Evolutionary conservation across 306 rosid genomes (phyloP), one percentile per base, ranked within the genome.

Genomic region (Datisca glomerata): DNA sequence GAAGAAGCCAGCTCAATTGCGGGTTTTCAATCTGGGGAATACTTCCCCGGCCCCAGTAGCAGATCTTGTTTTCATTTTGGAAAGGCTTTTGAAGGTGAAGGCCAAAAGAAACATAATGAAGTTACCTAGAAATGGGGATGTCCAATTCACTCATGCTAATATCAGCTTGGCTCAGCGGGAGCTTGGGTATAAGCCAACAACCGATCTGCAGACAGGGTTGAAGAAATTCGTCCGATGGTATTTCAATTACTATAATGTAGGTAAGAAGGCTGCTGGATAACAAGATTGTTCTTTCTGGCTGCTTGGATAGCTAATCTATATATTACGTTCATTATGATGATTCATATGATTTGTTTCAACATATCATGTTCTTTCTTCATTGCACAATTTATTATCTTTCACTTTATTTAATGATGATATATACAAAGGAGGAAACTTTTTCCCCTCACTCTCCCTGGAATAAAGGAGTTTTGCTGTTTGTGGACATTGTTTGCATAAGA

Each of bases 221-320:
- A 87, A 87, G 85, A 87, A 82, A 63, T 87, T 87, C 5, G 96
- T 87, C n/a, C 61, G 87, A 63, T 87, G 96, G 96, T 82, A 87
- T 49, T 59, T 82, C 61, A 76, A 52, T 71, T 87, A 76, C 71
- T 72, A 87, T 48, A 42, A 80, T 9, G 75, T 50, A 19, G 96
- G 89, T 64, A 79, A 82, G 80, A 85, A 76, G 60, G 82, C 91
- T 35, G 66, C 68, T 20, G 77, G 67, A 34, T 78, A 62, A 79
- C 18, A 7, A 14, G 36, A 68, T 69, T 77, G 64, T 65, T 63
- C 64, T 52, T 73, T 62, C 63, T 50, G 28, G 19, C 58, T 57
- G 41, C 24, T 49, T 46, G 77, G 71, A 67, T 50, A 55, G 63
- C 63, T 58, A 74, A 59, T 45, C 59, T 64, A 62, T 67, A 47